Evolutionary conservation across 2,329 filamentous ascomycete genomes (phyloP), one percentile per base, ranked within the genome.

Genomic region (Trichoderma sp.): DNA sequence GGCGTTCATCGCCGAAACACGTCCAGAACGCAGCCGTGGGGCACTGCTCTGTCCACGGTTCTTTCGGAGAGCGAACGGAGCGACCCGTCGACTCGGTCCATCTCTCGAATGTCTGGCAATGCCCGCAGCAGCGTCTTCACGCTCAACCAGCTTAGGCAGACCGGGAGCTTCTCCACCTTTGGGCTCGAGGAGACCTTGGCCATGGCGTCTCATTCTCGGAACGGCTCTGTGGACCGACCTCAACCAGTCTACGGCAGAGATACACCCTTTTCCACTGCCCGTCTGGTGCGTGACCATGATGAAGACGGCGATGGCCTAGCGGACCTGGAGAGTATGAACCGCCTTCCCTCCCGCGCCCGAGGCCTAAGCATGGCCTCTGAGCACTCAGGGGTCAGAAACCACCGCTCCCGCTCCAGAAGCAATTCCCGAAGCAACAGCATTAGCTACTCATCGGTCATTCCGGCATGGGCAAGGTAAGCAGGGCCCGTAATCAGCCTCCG

Each of bases 231-330:
- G 9, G 85, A 88, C 29, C 79, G 80, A 7, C 86, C 85, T 0
- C 77, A 80, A 45, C 78, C 84, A 2, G 79, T 79, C 10, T 82
- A 82, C 71, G 69, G 76, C 70, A 76, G 80, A 68, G 76, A 78
- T 66, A 69, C 74, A 52, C 71, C 73, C 32, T 71, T 79, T 70
- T 71, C 80, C 72, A 79, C 79, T 29, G 71, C 76, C 8, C 83
- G 81, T 52, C 79, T 84, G 34, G 80, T 90, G 48, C 82, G 83
- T 22, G 83, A 90, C 70, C 83, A 86, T 68, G 88, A 90, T 70
- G 88, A 90, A 74, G 81, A 90, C 71, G 87, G 87, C 4, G 88
- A 90, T 72, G 87, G 87, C 2, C 80, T 90, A 27, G 84, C 86
- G 5, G 87, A 90, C 68, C 79, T 90, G 58, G 82, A 86, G 39